Evolutionary conservation across 2,329 filamentous ascomycete species (phyloP), one percentile per base, ranked within the genome.

Genomic region (Aspergillus viridinutans): DNA sequence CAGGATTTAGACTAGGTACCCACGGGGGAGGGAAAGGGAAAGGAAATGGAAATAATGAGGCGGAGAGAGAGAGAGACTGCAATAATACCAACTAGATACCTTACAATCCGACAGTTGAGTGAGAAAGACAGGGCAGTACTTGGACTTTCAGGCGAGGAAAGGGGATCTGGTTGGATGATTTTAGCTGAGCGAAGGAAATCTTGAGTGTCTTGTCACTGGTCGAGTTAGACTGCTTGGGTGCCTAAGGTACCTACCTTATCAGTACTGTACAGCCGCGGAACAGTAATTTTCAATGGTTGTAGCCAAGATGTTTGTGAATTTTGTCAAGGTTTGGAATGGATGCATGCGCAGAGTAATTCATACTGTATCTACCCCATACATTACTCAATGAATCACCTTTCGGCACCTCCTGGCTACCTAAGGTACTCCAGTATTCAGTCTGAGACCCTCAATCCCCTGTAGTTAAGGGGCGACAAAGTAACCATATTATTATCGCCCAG

Each of bases 11-110:
- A 47, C 43, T 47, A 23, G 53, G 58, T 50, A 45, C 55, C 45
- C 50, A 57, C 55, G 56, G 56, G 56, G 49, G 32, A 40, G 50
- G 32, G n/a, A 58, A 55, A 51, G 61, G 52, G 58, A 59, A 49
- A 54, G 52, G 57, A 55, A 53, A 57, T 42, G 52, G 56, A 52
- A 52, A 61, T 57, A 59, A 50, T 55, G 56, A 58, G 56, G 58
- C 49, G 32, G 56, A 50, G 58, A 50, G 58, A 48, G 49, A 54
- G 43, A 51, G 25, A 45, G 53, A 42, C 8, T 43, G 21, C 40
- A 29, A 9, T 14, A 35, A 35, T 35, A 35, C 32, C 14, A 17
- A 38, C 14, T 7, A 38, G 14, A 7, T 38, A 17, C 32, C 32
- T 38, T 38, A 17, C 14, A 14, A 17, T 38, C 32, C 14, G 32